These are phyloP conservation scores for Pythium guiyangense DNA, from an alignment of 352 stramenopile genomes.

Conservation along the genomic window DNA sequence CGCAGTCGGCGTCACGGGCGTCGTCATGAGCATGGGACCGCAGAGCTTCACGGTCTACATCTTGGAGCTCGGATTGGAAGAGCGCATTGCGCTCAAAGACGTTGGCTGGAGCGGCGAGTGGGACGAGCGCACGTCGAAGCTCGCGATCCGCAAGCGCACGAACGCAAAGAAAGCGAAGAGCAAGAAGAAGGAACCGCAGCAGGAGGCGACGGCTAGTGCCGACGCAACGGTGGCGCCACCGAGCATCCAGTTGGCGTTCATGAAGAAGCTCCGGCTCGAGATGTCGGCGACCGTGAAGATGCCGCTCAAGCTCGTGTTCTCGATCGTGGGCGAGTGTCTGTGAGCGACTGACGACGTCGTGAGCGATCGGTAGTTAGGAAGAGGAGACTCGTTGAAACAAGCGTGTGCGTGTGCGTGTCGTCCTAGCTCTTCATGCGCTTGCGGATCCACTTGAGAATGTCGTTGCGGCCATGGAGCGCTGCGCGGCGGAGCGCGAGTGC, in stretches of 20 bases:
- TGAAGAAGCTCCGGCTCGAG: constrained; percentile 53
- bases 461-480: constrained; percentile 8
- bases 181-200: neutral
- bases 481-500: constrained; percentile 1
- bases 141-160: constrained; percentile 26
- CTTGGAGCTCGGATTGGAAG: constrained; percentile 64
- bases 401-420: too few species aligned
- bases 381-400: neutral
- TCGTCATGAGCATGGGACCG: constrained; percentile 67
- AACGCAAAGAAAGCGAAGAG: neutral
- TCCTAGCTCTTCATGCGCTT: constrained; percentile 1
- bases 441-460: constrained; percentile 12
- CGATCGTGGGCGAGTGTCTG: constrained; percentile 29
- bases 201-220: too few species aligned
- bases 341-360: neutral
- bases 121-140: constrained; percentile 41
- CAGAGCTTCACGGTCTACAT: constrained; percentile 82
- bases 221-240: constrained; percentile 3
- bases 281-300: constrained; percentile 70
- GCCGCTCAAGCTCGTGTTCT: constrained; percentile 54
- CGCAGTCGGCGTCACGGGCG: constrained; percentile 53
- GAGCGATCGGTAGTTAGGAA: too few species aligned
- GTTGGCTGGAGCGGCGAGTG: constrained; percentile 34
- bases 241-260: constrained; percentile 43
- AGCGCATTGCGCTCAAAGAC: constrained; percentile 53